phyloP scores from a whole-genome alignment of 2,329 filamentous ascomycete genomes.

The Anthostomella pinea region DNA sequence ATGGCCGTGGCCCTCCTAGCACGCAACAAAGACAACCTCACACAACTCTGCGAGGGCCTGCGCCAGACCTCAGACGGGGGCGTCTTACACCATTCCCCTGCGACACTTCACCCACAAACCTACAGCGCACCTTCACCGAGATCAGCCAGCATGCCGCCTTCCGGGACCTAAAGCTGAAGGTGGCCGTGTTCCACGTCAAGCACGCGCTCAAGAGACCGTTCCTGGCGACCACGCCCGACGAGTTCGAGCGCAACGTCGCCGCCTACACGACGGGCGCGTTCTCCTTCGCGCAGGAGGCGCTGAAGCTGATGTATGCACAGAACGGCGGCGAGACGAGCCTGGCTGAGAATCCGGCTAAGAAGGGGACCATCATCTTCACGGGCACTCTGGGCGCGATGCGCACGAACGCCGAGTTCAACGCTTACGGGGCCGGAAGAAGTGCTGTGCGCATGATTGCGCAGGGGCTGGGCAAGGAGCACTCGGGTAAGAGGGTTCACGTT shows the following conservation, averaged over 20 bases:
- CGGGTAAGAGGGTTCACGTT: slow-evolving; percentile 53
- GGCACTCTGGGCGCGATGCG: slow-evolving; percentile 52
- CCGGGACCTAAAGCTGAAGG: slow-evolving; percentile 45
- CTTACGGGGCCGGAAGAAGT: slow-evolving; percentile 52
- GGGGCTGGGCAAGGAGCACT: slow-evolving; percentile 54
- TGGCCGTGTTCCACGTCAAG: slow-evolving; percentile 57
- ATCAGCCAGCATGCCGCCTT: slow-evolving; percentile 49
- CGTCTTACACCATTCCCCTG: slow-evolving; percentile 51
- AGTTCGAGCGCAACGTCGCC: slow-evolving; percentile 45
- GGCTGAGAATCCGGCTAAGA: slow-evolving; percentile 46
- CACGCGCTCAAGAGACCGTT: slow-evolving; percentile 53
- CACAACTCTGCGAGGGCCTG: slow-evolving; percentile 40
- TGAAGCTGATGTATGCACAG: slow-evolving; percentile 50
- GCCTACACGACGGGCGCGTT: slow-evolving; percentile 55
- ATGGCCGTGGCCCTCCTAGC: slow-evolving; percentile 54
- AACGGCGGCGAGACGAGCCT: slow-evolving; percentile 45
- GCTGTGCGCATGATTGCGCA: slow-evolving; percentile 55
- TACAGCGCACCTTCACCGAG: slow-evolving; percentile 46
- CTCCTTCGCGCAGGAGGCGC: slow-evolving; percentile 50
- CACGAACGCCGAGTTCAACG: slow-evolving; percentile 51
- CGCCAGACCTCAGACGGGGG: slow-evolving; percentile 36
- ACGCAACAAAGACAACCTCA: slow-evolving; percentile 43
- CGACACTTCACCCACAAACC: slow-evolving; percentile 45
- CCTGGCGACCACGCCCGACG: slow-evolving; percentile 49
- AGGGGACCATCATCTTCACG: slow-evolving; percentile 57